These are phyloP conservation scores for Biscogniauxia marginata DNA, from an alignment of 2,329 filamentous ascomycete species.

Conservation along the genomic window DNA sequence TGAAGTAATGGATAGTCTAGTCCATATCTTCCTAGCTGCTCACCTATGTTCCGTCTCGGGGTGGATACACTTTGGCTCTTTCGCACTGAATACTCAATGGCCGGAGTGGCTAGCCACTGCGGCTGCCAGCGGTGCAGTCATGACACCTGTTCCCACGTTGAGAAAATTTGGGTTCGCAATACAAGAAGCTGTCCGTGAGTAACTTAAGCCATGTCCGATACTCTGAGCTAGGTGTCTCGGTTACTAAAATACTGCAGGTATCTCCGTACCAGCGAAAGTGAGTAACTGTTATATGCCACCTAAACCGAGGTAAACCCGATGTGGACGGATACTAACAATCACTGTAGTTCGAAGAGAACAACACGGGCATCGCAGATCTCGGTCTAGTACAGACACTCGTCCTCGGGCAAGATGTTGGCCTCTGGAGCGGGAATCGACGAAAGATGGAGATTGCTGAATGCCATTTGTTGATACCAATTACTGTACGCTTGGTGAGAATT, in stretches of 20 bases:
- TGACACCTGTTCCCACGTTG: conserved; percentile 56
- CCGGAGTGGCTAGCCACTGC: conserved; percentile 61
- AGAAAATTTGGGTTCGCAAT: conserved; percentile 60
- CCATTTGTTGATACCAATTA: conserved; percentile 44
- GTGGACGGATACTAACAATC: not conserved
- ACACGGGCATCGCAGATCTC: conserved; percentile 44
- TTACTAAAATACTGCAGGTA: conserved; percentile 24
- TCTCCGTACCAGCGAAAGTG: conserved; percentile 33
- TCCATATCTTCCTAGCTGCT: conserved; percentile 59
- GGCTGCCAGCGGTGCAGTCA: conserved; percentile 58
- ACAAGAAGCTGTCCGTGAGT: conserved; percentile 50
- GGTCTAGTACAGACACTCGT: conserved; percentile 50
- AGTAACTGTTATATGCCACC: conserved; percentile 6
- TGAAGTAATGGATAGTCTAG: conserved; percentile 52
- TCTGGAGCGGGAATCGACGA: conserved; percentile 55
- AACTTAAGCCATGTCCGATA: not conserved
- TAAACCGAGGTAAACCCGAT: not conserved
- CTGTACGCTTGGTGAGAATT: conserved; percentile 33
- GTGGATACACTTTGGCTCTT: conserved; percentile 62
- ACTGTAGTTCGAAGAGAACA: conserved; percentile 48
- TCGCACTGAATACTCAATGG: conserved; percentile 53
- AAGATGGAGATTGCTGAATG: conserved; percentile 58
- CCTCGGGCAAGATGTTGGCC: conserved; percentile 47
- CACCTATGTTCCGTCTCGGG: conserved; percentile 56
- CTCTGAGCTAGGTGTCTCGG: not conserved